Evolutionary conservation across 164 flowering plant genomes (phyloP), one percentile per base, ranked within the genome.

Genomic region (Santalum album): DNA sequence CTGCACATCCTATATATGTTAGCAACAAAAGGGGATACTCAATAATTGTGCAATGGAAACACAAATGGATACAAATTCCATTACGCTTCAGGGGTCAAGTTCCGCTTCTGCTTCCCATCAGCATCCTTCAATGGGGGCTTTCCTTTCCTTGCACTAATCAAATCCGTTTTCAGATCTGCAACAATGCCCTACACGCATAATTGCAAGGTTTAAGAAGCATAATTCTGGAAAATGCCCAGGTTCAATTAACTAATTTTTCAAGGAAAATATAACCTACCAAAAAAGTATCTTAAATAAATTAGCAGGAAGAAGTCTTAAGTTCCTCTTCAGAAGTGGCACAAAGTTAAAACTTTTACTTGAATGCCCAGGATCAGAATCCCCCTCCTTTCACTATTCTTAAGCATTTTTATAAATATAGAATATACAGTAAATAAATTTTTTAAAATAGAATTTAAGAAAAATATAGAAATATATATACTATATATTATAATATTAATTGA

Each of bases 91-190:
- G 97, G 94, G 39, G 68, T 51, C 71, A 87, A 59, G 59, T 79
- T 87, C 71, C 70, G 87, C 79, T 79, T 87, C 42, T 52, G 70
- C 71, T 87, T 90, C 55, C 97, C 96, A 68, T 83, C 84, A 48
- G 84, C 66, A 62, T 61, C 78, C 69, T 77, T 87, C 71, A 81
- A 39, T 14, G 92, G 97, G n/a, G 96, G 85, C 72, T 86, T 87
- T 54, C 99, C 96, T 77, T 84, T 90, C 67, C 77, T 90, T 29
- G 97, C 90, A 60, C 95, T 73, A 21, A 66, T 73, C 71, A 90
- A 65, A 73, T 94, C 96, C 29, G 47, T 65, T 65, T 80, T 60
- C 54, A 94, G 74, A 49, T 70, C 95, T 49, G 83, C 81, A 60
- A 86, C 24, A 32, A 58, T 53, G 32, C 44, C 69, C 99, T 94